phyloP scores from a whole-genome alignment of 2,329 filamentous ascomycete genomes.

The Hypocreales sp. region DNA sequence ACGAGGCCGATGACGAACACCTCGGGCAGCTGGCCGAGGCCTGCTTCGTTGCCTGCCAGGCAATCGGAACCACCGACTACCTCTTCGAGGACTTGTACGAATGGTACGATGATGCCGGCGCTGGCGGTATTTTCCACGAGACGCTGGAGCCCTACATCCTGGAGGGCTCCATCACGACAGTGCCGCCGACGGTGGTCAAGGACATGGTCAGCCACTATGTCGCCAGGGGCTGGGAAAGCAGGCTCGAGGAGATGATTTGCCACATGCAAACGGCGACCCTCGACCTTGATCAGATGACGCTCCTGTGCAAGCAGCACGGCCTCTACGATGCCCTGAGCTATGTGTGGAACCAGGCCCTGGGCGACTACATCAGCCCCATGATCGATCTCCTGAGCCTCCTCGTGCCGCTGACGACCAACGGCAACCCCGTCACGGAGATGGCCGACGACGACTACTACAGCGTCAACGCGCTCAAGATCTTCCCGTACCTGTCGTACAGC shows the following conservation, averaged over 20 bases:
- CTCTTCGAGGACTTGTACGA: constrained; percentile 85
- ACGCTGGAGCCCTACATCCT: constrained; percentile 79
- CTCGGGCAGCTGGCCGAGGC: constrained; percentile 66
- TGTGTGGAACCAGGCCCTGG: constrained; percentile 84
- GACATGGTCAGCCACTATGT: constrained; percentile 72
- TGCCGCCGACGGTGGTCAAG: constrained; percentile 78
- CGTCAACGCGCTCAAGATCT: constrained; percentile 74
- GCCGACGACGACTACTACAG: constrained; percentile 46
- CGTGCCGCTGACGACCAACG: constrained; percentile 39
- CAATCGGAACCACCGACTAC: constrained; percentile 64
- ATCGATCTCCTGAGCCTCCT: constrained; percentile 67
- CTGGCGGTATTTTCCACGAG: constrained; percentile 68
- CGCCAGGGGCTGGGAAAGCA: constrained; percentile 54
- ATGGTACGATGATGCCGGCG: constrained; percentile 66
- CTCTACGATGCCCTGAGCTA: constrained; percentile 94
- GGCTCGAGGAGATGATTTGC: constrained; percentile 87
- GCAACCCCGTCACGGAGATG: constrained; percentile 34
- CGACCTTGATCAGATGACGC: constrained; percentile 86
- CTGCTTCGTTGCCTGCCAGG: constrained; percentile 71
- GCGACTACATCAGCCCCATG: constrained; percentile 81
- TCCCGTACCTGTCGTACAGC: constrained; percentile 84
- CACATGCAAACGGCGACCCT: constrained; percentile 80
- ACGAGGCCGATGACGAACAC: constrained; percentile 35
- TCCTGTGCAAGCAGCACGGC: constrained; percentile 77
- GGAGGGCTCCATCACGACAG: constrained; percentile 53